A percentile compares a stretch with the other conserved stretches of the same genome.
Evolutionary conservation across 2,329 filamentous ascomycete genomes (phyloP).

Genomic region (Penicillium fuscoglaucum): DNA sequence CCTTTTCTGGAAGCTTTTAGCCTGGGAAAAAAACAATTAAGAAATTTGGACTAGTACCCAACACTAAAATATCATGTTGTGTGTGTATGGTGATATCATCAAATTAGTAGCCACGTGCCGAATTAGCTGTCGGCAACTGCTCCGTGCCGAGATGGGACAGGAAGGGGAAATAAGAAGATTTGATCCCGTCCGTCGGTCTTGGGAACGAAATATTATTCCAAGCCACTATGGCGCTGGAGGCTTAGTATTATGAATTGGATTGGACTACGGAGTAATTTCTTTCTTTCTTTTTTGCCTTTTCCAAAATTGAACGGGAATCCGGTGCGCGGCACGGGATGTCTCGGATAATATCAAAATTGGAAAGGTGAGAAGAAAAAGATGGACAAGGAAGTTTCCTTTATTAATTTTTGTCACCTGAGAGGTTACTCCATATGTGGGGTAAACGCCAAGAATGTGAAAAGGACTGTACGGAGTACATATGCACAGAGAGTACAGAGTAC

Average conservation of each 20-base stretch:
- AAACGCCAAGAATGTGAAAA: constrained; percentile 2
- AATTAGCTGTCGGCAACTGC: neutral
- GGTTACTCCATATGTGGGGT: neutral
- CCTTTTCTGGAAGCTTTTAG: neutral
- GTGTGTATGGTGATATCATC: neutral
- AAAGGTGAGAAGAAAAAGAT: neutral
- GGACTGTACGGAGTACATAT: neutral
- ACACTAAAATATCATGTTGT: neutral
- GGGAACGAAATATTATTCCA: neutral
- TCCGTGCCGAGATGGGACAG: constrained; percentile 2
- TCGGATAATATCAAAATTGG: constrained; percentile 5
- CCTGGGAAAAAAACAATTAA: neutral
- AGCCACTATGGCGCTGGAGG: neutral
- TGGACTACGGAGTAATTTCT: neutral
- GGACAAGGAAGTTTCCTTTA: constrained; percentile 4
- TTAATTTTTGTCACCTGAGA: constrained; percentile 9
- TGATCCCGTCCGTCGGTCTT: neutral
- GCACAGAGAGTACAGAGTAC: neutral
- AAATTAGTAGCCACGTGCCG: neutral
- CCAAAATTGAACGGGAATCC: neutral
- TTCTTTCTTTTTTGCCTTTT: too few relatives aligned
- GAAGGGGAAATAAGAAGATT: neutral
- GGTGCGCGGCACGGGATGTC: constrained; percentile 6
- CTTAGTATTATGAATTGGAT: neutral
- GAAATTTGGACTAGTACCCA: neutral